Evolutionary conservation across 768 basidiomycete species (phyloP).

Genomic region (Lactarius tabidus): DNA sequence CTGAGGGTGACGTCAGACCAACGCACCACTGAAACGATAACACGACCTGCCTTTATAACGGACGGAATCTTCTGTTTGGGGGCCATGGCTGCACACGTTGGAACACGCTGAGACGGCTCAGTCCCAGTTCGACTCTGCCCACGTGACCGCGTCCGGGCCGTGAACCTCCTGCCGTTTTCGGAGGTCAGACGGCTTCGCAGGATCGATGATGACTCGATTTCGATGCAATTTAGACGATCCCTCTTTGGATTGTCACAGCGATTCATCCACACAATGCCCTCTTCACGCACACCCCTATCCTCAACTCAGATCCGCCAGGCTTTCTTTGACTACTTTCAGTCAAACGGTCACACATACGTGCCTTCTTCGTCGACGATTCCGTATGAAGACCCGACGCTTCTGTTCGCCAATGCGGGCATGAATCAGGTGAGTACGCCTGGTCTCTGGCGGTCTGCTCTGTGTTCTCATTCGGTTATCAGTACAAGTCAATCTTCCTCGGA

Average conservation of each 20-base stretch:
- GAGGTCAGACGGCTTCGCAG: not conserved
- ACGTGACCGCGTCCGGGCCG: slow-evolving; percentile 21
- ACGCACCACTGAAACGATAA: not conserved
- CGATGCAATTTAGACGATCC: slow-evolving; percentile 10
- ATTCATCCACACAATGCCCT: slow-evolving; percentile 20
- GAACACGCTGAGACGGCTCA: not conserved
- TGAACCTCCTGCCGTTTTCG: not conserved
- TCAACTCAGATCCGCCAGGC: slow-evolving; percentile 79
- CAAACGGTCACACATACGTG: slow-evolving; percentile 80
- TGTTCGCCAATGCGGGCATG: slow-evolving; percentile 99
- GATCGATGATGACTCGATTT: slow-evolving; percentile 11
- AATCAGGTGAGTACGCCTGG: slow-evolving; percentile 59
- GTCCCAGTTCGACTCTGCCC: not conserved
- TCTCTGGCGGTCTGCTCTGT: not conserved
- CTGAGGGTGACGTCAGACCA: not conserved
- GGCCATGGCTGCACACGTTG: slow-evolving; percentile 14
- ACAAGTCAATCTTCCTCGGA: slow-evolving; percentile 96
- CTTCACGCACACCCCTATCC: slow-evolving; percentile 11
- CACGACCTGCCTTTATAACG: slow-evolving; percentile 6
- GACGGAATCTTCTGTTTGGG: slow-evolving; percentile 21
- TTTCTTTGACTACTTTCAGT: slow-evolving; percentile 86
- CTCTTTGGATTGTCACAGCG: slow-evolving; percentile 7
- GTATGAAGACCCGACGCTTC: slow-evolving; percentile 94
- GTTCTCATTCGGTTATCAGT: slow-evolving; percentile 45
- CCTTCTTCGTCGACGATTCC: slow-evolving; percentile 91